These are phyloP conservation scores for Candida anutae DNA, from an alignment of 1,139 yeast species.

Conservation along the genomic window DNA sequence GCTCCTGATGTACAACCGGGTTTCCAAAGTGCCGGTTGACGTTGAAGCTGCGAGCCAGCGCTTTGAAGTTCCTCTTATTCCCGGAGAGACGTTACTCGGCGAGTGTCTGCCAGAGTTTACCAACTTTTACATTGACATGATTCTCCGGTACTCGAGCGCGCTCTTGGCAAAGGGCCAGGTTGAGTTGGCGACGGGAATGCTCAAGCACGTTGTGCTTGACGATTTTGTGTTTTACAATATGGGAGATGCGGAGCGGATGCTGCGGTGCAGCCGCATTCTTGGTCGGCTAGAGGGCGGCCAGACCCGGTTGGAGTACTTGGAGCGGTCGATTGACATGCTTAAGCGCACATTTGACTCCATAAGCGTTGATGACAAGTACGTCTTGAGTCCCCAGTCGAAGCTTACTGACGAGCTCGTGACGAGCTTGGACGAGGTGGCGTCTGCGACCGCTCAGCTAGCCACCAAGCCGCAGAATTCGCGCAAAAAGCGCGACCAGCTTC, in stretches of 20 bases:
- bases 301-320: slow-evolving; percentile 27
- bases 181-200: slow-evolving; percentile 21
- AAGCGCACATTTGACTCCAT: slow-evolving; percentile 20
- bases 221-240: slow-evolving; percentile 31
- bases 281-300: slow-evolving; percentile 18
- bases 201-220: slow-evolving; percentile 25
- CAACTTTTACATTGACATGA: slow-evolving; percentile 39
- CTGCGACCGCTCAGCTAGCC: slow-evolving; percentile 17
- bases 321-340: slow-evolving; percentile 37
- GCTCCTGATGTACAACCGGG: slow-evolving; percentile 6
- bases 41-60: slow-evolving; percentile 8
- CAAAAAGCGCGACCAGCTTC: slow-evolving; percentile 8
- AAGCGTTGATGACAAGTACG: slow-evolving; percentile 17
- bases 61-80: slow-evolving; percentile 26
- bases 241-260: slow-evolving; percentile 39
- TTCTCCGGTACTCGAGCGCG: slow-evolving; percentile 35
- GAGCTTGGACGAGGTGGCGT: slow-evolving; percentile 31
- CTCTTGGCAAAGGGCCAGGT: slow-evolving; percentile 36
- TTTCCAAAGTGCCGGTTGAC: not conserved
- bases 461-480: slow-evolving; percentile 5
- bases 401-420: slow-evolving; percentile 32
- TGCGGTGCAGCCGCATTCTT: slow-evolving; percentile 34
- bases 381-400: slow-evolving; percentile 20
- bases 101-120: slow-evolving; percentile 27
- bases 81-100: slow-evolving; percentile 21